Conservation (phyloP, 371 early-diverging fungal species). For the Rhizomucor pusillus region DNA sequence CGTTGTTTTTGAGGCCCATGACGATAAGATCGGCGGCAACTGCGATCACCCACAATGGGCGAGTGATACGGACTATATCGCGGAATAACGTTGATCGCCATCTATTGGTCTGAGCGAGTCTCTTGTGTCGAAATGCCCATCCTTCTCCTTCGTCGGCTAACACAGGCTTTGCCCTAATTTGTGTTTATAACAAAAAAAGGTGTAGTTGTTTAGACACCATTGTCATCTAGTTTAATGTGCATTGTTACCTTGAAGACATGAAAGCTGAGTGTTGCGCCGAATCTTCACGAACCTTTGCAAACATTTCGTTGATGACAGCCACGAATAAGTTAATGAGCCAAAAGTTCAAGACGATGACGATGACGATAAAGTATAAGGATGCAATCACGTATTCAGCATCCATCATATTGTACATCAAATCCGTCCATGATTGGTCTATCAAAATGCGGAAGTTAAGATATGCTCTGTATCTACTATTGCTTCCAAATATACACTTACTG, state of each 20-base stretch:
- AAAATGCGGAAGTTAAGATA: not conserved
- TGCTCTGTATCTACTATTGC: too few relatives aligned
- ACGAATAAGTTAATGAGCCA: slow-evolving; percentile 73
- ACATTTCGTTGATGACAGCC: slow-evolving; percentile 71
- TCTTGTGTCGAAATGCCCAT: slow-evolving; percentile 37
- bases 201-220: not conserved
- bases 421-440: slow-evolving; percentile 69
- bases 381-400: slow-evolving; percentile 60
- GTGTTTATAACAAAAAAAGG: slow-evolving; percentile 7
- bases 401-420: slow-evolving; percentile 69
- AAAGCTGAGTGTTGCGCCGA: slow-evolving; percentile 61
- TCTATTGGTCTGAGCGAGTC: slow-evolving; percentile 13
- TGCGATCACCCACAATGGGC: slow-evolving; percentile 49
- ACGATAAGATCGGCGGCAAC: slow-evolving; percentile 53
- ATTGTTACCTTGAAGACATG: slow-evolving; percentile 49
- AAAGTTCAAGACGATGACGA: slow-evolving; percentile 66
- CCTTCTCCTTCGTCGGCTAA: slow-evolving; percentile 43
- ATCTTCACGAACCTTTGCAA: slow-evolving; percentile 70
- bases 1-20: slow-evolving; percentile 50
- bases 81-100: slow-evolving; percentile 10
- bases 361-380: slow-evolving; percentile 58
- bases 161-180: slow-evolving; percentile 34
- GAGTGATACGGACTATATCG: slow-evolving; percentile 25
- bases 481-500: slow-evolving; percentile 21
- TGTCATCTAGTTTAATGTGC: not conserved